Evolutionary conservation across 2,329 filamentous ascomycete genomes (phyloP).

Genomic region (Chalaropsis ovoidea): DNA sequence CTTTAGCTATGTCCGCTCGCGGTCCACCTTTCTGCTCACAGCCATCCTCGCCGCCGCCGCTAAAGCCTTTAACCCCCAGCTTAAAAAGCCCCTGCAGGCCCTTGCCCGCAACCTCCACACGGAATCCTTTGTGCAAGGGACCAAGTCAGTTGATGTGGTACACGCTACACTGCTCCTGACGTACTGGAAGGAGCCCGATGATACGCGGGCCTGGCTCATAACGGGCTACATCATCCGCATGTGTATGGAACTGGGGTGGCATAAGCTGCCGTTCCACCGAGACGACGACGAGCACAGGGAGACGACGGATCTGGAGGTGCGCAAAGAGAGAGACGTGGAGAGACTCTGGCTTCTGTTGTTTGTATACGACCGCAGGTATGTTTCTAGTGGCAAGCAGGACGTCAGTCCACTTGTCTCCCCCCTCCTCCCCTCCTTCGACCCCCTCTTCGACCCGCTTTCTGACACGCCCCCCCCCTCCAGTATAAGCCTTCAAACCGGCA

Average conservation of each 20-base stretch:
- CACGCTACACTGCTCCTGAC: conserved; percentile 35
- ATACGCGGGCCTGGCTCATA: conserved; percentile 35
- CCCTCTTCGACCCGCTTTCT: too few relatives aligned
- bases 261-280: conserved; percentile 28
- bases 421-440: too few relatives aligned
- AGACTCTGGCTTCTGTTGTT: conserved; percentile 35
- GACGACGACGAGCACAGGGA: conserved; percentile 9
- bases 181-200: conserved; percentile 37
- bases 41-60: conserved; percentile 32
- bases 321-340: conserved; percentile 33
- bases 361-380: conserved; percentile 35
- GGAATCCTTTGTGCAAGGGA: conserved; percentile 31
- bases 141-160: conserved; percentile 34
- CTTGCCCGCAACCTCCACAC: conserved; percentile 30
- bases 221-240: conserved; percentile 36
- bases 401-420: too few relatives aligned
- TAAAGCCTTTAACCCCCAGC: conserved; percentile 33
- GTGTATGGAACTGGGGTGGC: conserved; percentile 35
- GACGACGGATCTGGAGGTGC: conserved; percentile 26
- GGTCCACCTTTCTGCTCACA: conserved; percentile 34
- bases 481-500: conserved; percentile 36
- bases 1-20: conserved; percentile 32
- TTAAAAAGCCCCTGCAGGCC: conserved; percentile 28
- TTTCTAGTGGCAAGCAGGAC: too few relatives aligned
- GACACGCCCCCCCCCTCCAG: conserved; percentile 26